Evolutionary conservation across 768 basidiomycete genomes (phyloP), one percentile per base, ranked within the genome.

Genomic region (Asterophora parasitica): DNA sequence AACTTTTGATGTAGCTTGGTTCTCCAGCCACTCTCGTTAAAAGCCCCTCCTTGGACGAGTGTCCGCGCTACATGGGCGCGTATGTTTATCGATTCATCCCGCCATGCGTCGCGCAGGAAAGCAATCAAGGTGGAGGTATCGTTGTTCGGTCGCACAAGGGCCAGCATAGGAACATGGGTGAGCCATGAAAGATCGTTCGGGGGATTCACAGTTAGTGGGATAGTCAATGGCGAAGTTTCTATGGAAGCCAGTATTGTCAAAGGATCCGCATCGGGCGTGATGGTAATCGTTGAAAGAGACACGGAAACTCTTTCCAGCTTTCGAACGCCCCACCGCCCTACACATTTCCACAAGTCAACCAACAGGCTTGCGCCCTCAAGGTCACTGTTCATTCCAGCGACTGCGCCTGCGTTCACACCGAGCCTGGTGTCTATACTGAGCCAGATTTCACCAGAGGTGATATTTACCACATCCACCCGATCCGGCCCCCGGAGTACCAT

Each of bases 291-390:
- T 38, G 71, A 74, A 44, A 83, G 63, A 45, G 74, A 66, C 34
- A 85, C 72, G 4, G 85, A 74, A 10, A 86, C 76, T 11, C 65
- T 69, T 51, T 78, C 76, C 44, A 91, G 55, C 10, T 60, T 65
- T 28, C 70, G 70, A 26, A 90, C 74, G 4, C 84, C 78, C 76
- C 85, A 82, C 28, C 84, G 73, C 2, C 86, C 88, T 13, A 88
- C 48, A 1, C 75, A 68, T 63, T 84, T 88, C 82, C 82, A 85
- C 26, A 79, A 49, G 37, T 16, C 23, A 37, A 64, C 64, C n/a
- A 59, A 52, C 38, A 81, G 49, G 5, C 79, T 32, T 26, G 69
- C 68, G 46, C 86, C 70, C 15, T 50, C 65, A 7, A 64, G 56
- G 23, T 68, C 65, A 9, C 66, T 65, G 45, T 78, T 77, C 10